phyloP scores from a whole-genome alignment of 2,329 filamentous ascomycete species.

The Fusarium incarnatum region DNA sequence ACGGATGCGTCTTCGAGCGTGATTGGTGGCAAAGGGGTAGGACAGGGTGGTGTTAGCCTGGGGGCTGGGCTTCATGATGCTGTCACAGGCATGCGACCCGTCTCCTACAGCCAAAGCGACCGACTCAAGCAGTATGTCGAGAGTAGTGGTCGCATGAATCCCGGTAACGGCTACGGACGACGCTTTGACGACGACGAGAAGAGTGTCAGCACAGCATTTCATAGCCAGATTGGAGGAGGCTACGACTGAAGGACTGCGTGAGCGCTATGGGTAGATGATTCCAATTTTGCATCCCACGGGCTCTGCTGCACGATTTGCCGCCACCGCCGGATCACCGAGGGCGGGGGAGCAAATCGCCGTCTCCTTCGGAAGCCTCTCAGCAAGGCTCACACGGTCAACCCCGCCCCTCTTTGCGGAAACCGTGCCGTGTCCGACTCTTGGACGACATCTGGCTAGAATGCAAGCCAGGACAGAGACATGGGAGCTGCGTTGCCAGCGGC shows the following conservation, averaged over 20 bases:
- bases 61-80: constrained; percentile 80
- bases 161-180: constrained; percentile 75
- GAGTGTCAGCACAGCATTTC: constrained; percentile 96
- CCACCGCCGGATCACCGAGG: constrained; percentile 37
- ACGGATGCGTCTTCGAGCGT: constrained; percentile 86
- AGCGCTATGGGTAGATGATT: constrained; percentile 47
- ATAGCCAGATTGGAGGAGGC: constrained; percentile 84
- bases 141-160: constrained; percentile 77
- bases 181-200: constrained; percentile 91
- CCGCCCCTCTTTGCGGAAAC: constrained; percentile 36
- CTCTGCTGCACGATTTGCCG: constrained; percentile 42
- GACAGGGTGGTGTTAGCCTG: constrained; percentile 89
- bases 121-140: constrained; percentile 96
- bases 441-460: constrained; percentile 33
- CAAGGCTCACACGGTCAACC: constrained; percentile 39
- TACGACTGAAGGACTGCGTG: constrained; percentile 60
- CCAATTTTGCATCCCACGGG: constrained; percentile 47
- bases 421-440: constrained; percentile 40
- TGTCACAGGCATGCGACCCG: constrained; percentile 72
- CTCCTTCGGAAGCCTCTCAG: constrained; percentile 39
- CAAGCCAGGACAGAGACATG: constrained; percentile 38
- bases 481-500: constrained; percentile 38
- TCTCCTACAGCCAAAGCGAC: constrained; percentile 73
- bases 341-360: constrained; percentile 35
- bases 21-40: constrained; percentile 78